Percentiles rank a stretch among this genome's conserved stretches.
Evolutionary conservation across 1,139 yeast genomes (phyloP).

Genomic region (Sugiyamaella castrensis): DNA sequence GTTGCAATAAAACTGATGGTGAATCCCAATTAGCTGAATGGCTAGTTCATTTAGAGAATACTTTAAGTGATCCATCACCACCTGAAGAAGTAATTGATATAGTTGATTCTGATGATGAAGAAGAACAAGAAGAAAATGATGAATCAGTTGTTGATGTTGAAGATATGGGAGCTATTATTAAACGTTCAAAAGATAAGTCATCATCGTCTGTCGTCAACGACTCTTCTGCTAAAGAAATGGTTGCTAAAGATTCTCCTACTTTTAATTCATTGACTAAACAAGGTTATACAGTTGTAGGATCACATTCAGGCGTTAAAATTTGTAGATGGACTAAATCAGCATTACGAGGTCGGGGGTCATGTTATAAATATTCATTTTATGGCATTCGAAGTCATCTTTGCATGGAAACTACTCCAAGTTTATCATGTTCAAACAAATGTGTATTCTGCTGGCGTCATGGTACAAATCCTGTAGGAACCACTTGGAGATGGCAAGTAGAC

Average conservation of each 20-base stretch:
- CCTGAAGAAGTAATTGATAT: constrained; percentile 34
- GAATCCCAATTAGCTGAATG: constrained; percentile 63
- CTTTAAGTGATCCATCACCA: constrained; percentile 63
- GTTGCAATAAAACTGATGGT: constrained; percentile 74
- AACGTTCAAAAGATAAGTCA: constrained; percentile 31
- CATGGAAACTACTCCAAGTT: constrained; percentile 93
- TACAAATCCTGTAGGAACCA: constrained; percentile 93
- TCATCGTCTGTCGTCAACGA: constrained; percentile 18
- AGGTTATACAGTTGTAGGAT: constrained; percentile 89
- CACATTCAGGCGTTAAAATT: constrained; percentile 92
- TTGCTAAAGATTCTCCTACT: constrained; percentile 85
- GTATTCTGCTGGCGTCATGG: constrained; percentile 98
- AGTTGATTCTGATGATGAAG: constrained; percentile 48
- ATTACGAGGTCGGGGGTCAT: constrained; percentile 87
- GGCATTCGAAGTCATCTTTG: constrained; percentile 88
- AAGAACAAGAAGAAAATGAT: constrained; percentile 44
- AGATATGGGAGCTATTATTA: constrained; percentile 70
- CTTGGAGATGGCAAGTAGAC: constrained; percentile 96
- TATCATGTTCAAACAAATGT: constrained; percentile 92
- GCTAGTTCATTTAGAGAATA: constrained; percentile 56
- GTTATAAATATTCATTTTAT: constrained; percentile 89
- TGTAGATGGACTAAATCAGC: constrained; percentile 98
- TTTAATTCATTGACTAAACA: constrained; percentile 84
- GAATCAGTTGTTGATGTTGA: constrained; percentile 67
- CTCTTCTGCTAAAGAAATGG: constrained; percentile 73